Conservation (phyloP, 441 rosid genomes). For the Biscutella laevigata region DNA sequence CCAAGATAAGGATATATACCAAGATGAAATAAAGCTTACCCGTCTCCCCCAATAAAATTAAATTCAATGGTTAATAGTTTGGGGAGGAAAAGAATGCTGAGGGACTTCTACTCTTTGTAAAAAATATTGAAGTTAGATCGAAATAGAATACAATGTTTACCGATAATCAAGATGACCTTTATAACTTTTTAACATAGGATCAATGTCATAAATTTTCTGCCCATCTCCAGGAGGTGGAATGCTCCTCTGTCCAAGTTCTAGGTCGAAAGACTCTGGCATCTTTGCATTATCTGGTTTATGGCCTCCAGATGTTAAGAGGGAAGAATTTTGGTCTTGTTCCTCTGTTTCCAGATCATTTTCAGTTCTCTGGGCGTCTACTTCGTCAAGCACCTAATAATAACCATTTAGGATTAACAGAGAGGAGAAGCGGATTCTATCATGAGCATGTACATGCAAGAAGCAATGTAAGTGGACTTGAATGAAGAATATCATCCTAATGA, state of each 20-base stretch:
- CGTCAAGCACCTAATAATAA: slow-evolving; percentile 4
- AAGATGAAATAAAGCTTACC: neutral
- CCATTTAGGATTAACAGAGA: neutral
- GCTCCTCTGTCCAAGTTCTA: slow-evolving; percentile 26
- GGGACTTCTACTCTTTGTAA: slow-evolving; percentile 7
- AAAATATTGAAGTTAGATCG: neutral
- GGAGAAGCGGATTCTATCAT: neutral
- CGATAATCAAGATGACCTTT: slow-evolving; percentile 80
- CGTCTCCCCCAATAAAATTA: neutral
- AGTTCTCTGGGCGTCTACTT: neutral
- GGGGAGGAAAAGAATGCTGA: neutral
- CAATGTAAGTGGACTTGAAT: neutral
- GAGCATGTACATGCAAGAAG: slow-evolving; percentile 1
- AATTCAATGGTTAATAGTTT: neutral
- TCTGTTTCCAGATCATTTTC: neutral
- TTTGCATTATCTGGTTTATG: slow-evolving; percentile 18
- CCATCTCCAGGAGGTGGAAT: slow-evolving; percentile 76
- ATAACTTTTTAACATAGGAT: slow-evolving; percentile 50
- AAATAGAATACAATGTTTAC: slow-evolving; percentile 25
- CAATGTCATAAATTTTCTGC: slow-evolving; percentile 76
- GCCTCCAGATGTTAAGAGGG: slow-evolving; percentile 21
- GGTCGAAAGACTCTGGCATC: slow-evolving; percentile 26
- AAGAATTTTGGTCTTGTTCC: slow-evolving; percentile 25
- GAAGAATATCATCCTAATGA: neutral
- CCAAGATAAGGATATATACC: neutral